A percentile compares a stretch with the other conserved stretches of the same genome.
These are phyloP conservation scores for Aureobasidium sp. DNA, from an alignment of 2,329 filamentous ascomycete species.

Conservation along the genomic window DNA sequence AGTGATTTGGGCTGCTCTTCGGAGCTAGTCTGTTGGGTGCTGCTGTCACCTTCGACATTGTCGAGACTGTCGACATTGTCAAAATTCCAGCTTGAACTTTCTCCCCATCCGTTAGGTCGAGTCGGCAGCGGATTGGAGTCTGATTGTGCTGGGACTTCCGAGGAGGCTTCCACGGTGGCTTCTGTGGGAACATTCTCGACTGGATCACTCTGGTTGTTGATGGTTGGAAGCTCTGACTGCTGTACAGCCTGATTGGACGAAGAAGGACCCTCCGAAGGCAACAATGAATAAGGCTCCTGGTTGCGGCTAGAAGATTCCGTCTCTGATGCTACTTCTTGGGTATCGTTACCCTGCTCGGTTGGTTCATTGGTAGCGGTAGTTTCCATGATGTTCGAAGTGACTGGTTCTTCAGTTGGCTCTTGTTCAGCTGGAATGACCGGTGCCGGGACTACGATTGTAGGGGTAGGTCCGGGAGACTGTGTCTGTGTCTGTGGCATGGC, in stretches of 20 bases:
- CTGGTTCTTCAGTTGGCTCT: not conserved
- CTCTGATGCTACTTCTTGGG: not conserved
- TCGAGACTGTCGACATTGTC: conserved; percentile 14
- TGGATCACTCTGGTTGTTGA: not conserved
- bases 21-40: conserved; percentile 1
- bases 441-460: not conserved
- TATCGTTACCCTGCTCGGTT: not conserved
- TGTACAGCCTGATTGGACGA: not conserved
- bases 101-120: conserved; percentile 5
- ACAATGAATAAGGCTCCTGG: not conserved
- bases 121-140: not conserved
- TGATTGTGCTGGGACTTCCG: not conserved
- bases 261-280: not conserved
- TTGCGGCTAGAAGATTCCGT: not conserved
- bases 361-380: not conserved
- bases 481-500: not conserved
- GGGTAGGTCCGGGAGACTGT: not conserved
- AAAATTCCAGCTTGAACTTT: conserved; percentile 20
- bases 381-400: not conserved
- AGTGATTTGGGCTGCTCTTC: conserved; percentile 12
- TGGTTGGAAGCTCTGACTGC: not conserved
- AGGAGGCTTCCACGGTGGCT: not conserved
- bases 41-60: not conserved
- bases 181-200: not conserved
- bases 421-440: not conserved